phyloP scores from a whole-genome alignment of 176 grass and related monocot genomes.

The Bromus sterilis region DNA sequence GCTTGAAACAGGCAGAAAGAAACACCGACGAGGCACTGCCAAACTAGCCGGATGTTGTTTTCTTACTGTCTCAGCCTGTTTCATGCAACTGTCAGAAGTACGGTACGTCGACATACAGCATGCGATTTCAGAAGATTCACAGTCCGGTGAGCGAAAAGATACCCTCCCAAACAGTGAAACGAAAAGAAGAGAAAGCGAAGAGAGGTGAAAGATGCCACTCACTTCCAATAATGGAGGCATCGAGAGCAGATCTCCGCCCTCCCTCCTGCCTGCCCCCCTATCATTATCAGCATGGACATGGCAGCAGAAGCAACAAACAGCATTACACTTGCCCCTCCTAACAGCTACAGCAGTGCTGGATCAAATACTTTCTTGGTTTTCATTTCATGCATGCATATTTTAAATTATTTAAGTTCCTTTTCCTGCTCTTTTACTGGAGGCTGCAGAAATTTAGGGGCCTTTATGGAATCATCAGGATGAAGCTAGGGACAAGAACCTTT shows the following conservation, averaged over 20 bases:
- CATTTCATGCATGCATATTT: too few relatives aligned
- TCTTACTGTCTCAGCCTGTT: constrained; percentile 7
- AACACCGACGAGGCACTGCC: constrained; percentile 27
- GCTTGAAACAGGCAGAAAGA: constrained; percentile 40
- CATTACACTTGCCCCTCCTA: constrained; percentile 27
- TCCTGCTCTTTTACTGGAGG: constrained; percentile 5
- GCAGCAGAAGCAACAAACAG: constrained; percentile 36
- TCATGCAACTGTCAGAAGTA: constrained; percentile 29
- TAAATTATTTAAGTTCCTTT: neutral
- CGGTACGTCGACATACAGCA: constrained; percentile 24
- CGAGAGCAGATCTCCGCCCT: constrained; percentile 17
- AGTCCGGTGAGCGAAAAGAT: constrained; percentile 26
- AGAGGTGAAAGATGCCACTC: constrained; percentile 30
- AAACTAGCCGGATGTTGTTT: constrained; percentile 17
- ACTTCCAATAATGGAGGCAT: constrained; percentile 54
- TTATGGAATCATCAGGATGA: constrained; percentile 29
- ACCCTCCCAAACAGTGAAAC: constrained; percentile 39
- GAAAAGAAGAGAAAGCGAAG: constrained; percentile 16
- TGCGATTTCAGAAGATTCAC: constrained; percentile 52
- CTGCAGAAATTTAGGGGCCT: neutral
- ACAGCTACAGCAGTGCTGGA: constrained; percentile 20
- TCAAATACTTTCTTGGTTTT: constrained; percentile 21
- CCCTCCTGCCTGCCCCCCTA: neutral
- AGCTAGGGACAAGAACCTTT: constrained; percentile 38
- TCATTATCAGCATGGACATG: constrained; percentile 34